phyloP scores from a whole-genome alignment of 257 asterid genomes.

The Penstemon barbatus region DNA sequence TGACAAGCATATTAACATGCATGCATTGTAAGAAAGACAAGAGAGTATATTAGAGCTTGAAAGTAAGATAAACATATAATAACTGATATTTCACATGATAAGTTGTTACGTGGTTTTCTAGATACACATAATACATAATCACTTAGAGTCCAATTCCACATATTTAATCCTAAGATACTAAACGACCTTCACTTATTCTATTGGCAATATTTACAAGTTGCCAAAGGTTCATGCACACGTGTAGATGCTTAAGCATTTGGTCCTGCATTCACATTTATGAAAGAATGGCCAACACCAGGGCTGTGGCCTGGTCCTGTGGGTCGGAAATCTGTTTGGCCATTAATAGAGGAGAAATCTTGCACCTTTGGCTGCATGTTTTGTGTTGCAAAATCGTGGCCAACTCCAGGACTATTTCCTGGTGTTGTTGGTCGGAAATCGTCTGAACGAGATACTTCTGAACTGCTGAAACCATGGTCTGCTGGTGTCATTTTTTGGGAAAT shows the following conservation, averaged over 20 bases:
- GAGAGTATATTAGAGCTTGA: background rate
- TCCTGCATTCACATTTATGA: constrained; percentile 25
- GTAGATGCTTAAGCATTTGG: constrained; percentile 37
- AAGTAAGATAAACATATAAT: constrained; percentile 1
- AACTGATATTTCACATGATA: background rate
- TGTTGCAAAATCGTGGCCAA: constrained; percentile 49
- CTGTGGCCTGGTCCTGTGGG: constrained; percentile 55
- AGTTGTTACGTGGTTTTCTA: constrained; percentile 14
- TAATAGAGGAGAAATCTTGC: constrained; percentile 12
- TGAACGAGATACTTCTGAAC: constrained; percentile 12
- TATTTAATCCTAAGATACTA: constrained; percentile 4
- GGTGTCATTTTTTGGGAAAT: constrained; percentile 17
- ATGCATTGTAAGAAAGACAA: constrained; percentile 17
- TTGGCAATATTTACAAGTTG: constrained; percentile 31
- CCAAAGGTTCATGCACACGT: constrained; percentile 6
- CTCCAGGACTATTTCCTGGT: constrained; percentile 75
- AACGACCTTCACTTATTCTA: constrained; percentile 2
- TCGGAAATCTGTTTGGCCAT: constrained; percentile 32
- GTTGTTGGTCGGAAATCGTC: constrained; percentile 43
- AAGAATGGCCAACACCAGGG: constrained; percentile 64
- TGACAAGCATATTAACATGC: constrained; percentile 9
- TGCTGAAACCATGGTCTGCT: constrained; percentile 1
- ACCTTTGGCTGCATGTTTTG: constrained; percentile 24
- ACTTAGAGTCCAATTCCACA: constrained; percentile 22
- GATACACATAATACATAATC: constrained; percentile 21